Evolutionary conservation across 208 protist species (phyloP).

Genomic region (Spongospora subterranea): DNA sequence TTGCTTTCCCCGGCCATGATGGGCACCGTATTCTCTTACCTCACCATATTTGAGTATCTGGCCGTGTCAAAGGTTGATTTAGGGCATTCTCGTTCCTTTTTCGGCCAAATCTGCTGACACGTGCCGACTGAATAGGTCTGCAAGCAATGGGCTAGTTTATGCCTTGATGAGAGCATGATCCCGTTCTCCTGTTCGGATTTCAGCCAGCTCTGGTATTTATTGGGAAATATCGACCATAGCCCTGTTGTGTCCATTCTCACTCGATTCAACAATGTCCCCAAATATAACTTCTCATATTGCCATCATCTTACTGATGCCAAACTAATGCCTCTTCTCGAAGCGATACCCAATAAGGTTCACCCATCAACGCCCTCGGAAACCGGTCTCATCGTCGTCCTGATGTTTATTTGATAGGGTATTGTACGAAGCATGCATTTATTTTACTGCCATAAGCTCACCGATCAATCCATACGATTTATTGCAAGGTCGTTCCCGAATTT

Average conservation of each 20-base stretch:
- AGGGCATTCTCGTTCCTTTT: neutral
- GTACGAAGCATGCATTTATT: neutral
- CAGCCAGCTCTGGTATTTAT: slow-evolving; percentile 25
- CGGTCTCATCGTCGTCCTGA: neutral
- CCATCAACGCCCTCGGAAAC: neutral
- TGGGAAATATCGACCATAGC: neutral
- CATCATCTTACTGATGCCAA: slow-evolving; percentile 38
- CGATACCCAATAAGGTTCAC: slow-evolving; percentile 42
- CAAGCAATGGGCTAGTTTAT: neutral
- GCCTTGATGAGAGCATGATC: neutral
- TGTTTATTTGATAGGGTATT: neutral
- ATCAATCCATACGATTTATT: slow-evolving; percentile 33
- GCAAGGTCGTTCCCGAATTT: slow-evolving; percentile 51
- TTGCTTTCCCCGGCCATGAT: neutral
- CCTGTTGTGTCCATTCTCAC: neutral
- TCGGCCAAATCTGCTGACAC: neutral
- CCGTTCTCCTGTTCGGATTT: neutral
- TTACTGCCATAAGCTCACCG: slow-evolving; percentile 48
- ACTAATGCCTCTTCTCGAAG: neutral
- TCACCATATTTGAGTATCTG: slow-evolving; percentile 25
- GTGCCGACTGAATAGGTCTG: neutral
- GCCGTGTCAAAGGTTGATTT: neutral
- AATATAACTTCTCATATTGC: slow-evolving; percentile 32
- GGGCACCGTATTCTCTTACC: slow-evolving; percentile 1
- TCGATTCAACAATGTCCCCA: slow-evolving; percentile 1